Evolutionary conservation across 1,284 basidiomycete genomes (phyloP).

Genomic region (Irpex lacteus): DNA sequence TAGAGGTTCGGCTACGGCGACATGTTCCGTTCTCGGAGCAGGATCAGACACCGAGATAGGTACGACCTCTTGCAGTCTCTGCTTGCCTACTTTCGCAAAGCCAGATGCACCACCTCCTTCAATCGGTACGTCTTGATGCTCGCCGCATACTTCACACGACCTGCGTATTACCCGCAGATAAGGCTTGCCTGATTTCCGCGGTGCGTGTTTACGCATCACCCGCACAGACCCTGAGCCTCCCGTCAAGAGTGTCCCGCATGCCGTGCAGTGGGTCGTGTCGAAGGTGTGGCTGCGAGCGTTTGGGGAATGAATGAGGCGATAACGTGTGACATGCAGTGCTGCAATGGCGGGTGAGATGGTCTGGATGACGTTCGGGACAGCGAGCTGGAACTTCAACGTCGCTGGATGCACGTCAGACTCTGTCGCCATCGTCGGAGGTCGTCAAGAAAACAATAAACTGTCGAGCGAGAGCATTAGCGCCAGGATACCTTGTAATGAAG

Average conservation of each 20-base stretch:
- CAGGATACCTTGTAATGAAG: constrained; percentile 7
- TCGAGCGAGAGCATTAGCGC: neutral
- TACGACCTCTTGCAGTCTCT: neutral
- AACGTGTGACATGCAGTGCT: constrained; percentile 53
- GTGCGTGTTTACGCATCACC: constrained; percentile 17
- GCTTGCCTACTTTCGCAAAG: constrained; percentile 16
- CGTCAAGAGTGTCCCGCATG: constrained; percentile 48
- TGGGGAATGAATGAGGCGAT: constrained; percentile 25
- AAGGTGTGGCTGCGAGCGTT: constrained; percentile 25
- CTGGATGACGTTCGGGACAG: constrained; percentile 46
- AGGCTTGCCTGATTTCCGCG: constrained; percentile 3
- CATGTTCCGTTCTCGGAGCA: neutral
- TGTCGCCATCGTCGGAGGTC: neutral
- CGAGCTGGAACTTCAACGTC: constrained; percentile 36
- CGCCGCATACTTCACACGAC: constrained; percentile 24
- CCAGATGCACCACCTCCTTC: constrained; percentile 12
- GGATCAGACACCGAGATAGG: neutral
- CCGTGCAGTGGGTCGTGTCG: constrained; percentile 39
- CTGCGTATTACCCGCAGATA: constrained; percentile 19
- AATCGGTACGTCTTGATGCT: constrained; percentile 22
- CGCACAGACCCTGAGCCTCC: constrained; percentile 27
- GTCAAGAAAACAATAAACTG: neutral
- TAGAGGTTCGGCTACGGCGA: neutral
- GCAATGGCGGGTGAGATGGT: constrained; percentile 52
- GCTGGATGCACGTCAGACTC: neutral